A percentile compares a stretch with the other conserved stretches of the same genome.
These are phyloP conservation scores for Athelia sp. DNA, from an alignment of 1,284 basidiomycete genomes.

Conservation along the genomic window DNA sequence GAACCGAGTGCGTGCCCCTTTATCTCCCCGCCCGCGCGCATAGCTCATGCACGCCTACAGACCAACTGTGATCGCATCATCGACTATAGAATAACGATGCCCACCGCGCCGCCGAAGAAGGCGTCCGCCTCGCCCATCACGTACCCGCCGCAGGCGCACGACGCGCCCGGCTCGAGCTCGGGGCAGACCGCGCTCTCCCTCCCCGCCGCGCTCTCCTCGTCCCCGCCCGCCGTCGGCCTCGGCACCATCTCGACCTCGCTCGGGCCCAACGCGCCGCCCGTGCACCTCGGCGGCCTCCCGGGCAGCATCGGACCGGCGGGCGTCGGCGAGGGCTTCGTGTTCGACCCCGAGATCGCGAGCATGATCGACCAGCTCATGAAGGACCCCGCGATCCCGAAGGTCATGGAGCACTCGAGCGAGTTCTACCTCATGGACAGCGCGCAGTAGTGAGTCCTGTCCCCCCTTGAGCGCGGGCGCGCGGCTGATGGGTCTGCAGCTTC, in stretches of 20 bases:
- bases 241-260: not conserved
- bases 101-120: not conserved
- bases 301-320: slow-evolving; percentile 17
- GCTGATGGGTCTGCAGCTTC: slow-evolving; percentile 85
- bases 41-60: slow-evolving; percentile 21
- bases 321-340: slow-evolving; percentile 28
- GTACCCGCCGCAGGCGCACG: too few relatives aligned
- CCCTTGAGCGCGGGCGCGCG: slow-evolving; percentile 88
- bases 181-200: too few relatives aligned
- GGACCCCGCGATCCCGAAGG: slow-evolving; percentile 82
- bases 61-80: slow-evolving; percentile 58
- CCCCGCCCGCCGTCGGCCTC: too few relatives aligned
- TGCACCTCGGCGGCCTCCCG: slow-evolving; percentile 19
- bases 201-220: too few relatives aligned
- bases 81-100: slow-evolving; percentile 33
- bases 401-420: slow-evolving; percentile 85
- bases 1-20: slow-evolving; percentile 62
- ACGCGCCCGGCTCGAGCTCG: too few relatives aligned
- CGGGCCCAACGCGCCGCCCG: not conserved
- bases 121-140: not conserved
- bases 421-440: slow-evolving; percentile 98
- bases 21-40: not conserved
- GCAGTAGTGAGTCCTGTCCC: slow-evolving; percentile 65
- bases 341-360: slow-evolving; percentile 65
- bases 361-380: slow-evolving; percentile 86